Evolutionary conservation across 305 asterid genomes (phyloP), one percentile per base, ranked within the genome.

Genomic region (Rubia tinctorum): DNA sequence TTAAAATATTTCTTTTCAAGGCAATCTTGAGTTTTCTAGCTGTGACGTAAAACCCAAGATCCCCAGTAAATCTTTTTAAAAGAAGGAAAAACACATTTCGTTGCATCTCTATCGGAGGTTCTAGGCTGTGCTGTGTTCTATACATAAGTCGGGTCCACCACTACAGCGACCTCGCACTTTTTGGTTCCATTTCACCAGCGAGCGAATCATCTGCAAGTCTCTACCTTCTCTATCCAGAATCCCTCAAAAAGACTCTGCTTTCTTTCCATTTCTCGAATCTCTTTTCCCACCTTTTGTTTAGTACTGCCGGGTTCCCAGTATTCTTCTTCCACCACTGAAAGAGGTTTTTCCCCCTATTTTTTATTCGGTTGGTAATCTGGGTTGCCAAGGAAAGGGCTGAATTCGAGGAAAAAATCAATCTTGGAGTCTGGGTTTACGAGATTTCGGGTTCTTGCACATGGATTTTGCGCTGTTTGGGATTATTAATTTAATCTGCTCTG

Each of bases 141-240:
- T 83, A 83, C 82, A 80, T 75, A 71, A n/a, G 49, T 75, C 66
- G 84, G 87, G 86, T 45, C 87, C 88, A 77, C 84, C 77, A 37
- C 60, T 18, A 53, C 49, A 12, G 71, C 53, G 22, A 14, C 71
- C 69, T 71, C 63, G 80, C 77, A 80, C 84, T 83, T 82, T 79
- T 66, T 56, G 55, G 34, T 20, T 23, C 43, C 58, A 25, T 59
- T n/a, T 34, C n/a, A 9, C 60, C n/a, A 53, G 60, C 60, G 23
- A 53, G 25, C 25, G 60, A 53, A 18, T 25, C 60, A 53, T 53
- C 23, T 53, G 60, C 60, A 53, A 18, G 7, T 49, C 44, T 34
- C 18, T 55, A 30, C 22, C 70, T 45, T 63, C 18, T 55, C 34
- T 6, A 40, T 71, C 64, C 59, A 53, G 71, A 71, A 65, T 71